These are phyloP conservation scores for Uromyces viciae-fabae DNA, from an alignment of 1,284 basidiomycete species.

Conservation along the genomic window DNA sequence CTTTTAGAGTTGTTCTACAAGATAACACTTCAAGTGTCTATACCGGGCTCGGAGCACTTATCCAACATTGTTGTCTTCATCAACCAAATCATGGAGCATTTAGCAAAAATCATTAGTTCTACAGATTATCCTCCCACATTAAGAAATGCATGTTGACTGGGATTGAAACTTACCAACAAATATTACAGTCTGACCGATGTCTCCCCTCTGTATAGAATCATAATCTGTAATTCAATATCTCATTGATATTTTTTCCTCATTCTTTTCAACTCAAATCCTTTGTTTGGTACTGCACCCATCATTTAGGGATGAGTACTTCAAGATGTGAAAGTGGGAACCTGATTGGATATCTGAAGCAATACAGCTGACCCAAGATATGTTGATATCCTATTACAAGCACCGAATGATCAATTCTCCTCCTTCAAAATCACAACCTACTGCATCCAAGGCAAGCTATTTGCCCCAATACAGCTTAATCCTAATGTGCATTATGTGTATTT, in stretches of 20 bases:
- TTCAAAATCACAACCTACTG: background rate
- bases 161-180: background rate
- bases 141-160: background rate
- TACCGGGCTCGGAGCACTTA: background rate
- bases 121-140: background rate
- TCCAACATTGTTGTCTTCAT: background rate
- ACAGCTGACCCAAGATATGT: background rate
- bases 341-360: background rate
- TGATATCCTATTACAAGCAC: background rate
- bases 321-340: background rate
- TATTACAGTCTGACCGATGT: background rate
- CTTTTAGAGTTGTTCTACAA: background rate
- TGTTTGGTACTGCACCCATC: background rate
- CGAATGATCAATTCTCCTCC: background rate
- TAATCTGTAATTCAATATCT: background rate
- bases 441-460: background rate
- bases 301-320: background rate
- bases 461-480: too few species aligned
- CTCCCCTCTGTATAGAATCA: background rate
- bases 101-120: background rate
- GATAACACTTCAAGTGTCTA: background rate
- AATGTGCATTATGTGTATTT: too few species aligned
- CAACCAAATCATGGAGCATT: background rate
- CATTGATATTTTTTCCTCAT: background rate
- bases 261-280: background rate